Evolutionary conservation across 192 early-diverging fungal species (phyloP), one percentile per base, ranked within the genome.

Genomic region (Rhizophlyctis rosea): DNA sequence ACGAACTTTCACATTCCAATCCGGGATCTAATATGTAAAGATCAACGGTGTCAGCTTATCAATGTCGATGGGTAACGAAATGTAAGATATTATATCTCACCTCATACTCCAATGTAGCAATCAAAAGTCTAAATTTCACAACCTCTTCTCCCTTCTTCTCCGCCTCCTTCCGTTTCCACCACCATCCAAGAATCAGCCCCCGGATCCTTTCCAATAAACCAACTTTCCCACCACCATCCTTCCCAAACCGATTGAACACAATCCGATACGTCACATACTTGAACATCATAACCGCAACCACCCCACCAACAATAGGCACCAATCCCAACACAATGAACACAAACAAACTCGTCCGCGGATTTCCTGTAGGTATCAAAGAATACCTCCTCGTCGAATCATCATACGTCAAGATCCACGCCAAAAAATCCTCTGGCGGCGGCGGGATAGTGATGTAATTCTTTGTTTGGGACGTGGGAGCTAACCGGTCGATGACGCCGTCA

Each of bases 1-100:
- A 27, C 58, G 39, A 3, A 59, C 58, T 29, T 59, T 59, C 25
- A 59, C 44, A 7, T 54, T 48, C 58, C 58, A 59, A 29, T 59
- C 58, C 13, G 48, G 48, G 29, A 59, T 59, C 58, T 59, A 18
- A 18, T 57, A 57, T n/a, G n/a, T 18, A 44, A 44, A 44, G 18
- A 44, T 7, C 39, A 18, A 13, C 9, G 39, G 7, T 7, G 39
- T 44, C 39, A 44, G 39, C 39, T 44, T 44, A n/a, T n/a, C n/a
- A n/a, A n/a, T n/a, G n/a, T n/a, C n/a, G n/a, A n/a, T n/a, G n/a
- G n/a, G n/a, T n/a, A n/a, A n/a, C n/a, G n/a, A n/a, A n/a, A n/a
- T n/a, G n/a, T n/a, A n/a, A n/a, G n/a, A n/a, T n/a, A n/a, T n/a
- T n/a, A n/a, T n/a, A n/a, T 13, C 39, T 44, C 39, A 44, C 39